These are phyloP conservation scores for Penicillium sp. DNA, from an alignment of 2,329 filamentous ascomycete species.

Conservation along the genomic window DNA sequence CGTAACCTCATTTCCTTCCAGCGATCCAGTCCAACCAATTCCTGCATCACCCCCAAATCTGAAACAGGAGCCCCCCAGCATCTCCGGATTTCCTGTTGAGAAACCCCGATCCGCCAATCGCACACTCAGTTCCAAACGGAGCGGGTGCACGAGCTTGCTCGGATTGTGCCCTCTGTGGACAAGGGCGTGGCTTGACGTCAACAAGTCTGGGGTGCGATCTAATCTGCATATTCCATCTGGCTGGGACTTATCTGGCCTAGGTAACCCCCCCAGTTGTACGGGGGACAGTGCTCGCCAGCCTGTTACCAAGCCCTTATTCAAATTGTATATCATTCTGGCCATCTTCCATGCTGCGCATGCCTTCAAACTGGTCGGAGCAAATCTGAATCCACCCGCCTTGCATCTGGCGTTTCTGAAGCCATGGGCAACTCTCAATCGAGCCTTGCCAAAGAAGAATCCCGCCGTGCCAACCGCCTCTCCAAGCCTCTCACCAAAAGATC, in stretches of 20 bases:
- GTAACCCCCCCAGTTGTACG: constrained; percentile 7
- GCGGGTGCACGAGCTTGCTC: constrained; percentile 22
- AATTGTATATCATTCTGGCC: constrained; percentile 12
- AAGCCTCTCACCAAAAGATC: constrained; percentile 37
- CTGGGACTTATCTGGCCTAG: constrained; percentile 5
- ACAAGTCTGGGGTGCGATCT: constrained; percentile 21
- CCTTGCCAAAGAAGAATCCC: constrained; percentile 33
- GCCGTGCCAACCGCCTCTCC: constrained; percentile 39
- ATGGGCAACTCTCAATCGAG: constrained; percentile 43
- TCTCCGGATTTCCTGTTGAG: constrained; percentile 18
- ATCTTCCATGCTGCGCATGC: constrained; percentile 1
- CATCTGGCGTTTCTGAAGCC: constrained; percentile 15
- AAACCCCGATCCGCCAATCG: constrained; percentile 24
- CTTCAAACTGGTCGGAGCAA: constrained; percentile 10
- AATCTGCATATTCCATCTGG: constrained; percentile 13
- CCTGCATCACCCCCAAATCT: constrained; percentile 22
- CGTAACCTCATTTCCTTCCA: constrained; percentile 14
- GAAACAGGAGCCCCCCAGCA: constrained; percentile 24
- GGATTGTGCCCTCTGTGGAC: constrained; percentile 21
- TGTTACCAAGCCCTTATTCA: constrained; percentile 3
- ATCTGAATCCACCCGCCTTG: constrained; percentile 13
- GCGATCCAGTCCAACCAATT: constrained; percentile 23
- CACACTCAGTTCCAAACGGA: constrained; percentile 19
- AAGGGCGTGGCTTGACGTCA: constrained; percentile 29
- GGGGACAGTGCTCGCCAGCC: constrained; percentile 8